A percentile compares a stretch with the other conserved stretches of the same genome.
phyloP scores from a whole-genome alignment of 2,329 filamentous ascomycete species.

The Didymosphaeria variabile region DNA sequence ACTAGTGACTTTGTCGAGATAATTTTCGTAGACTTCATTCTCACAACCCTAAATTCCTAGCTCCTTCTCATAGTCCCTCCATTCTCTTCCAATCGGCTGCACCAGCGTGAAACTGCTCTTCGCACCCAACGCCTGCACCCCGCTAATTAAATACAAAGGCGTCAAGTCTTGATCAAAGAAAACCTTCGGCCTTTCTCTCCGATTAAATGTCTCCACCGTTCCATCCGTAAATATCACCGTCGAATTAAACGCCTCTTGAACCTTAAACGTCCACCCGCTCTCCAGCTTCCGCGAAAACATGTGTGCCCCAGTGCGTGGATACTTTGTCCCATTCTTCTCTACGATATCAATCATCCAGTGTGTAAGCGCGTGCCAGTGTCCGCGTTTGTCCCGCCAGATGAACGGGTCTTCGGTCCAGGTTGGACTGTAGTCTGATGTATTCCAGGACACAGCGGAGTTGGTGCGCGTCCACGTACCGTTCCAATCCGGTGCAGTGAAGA shows the following conservation, averaged over 20 bases:
- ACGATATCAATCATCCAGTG: conserved; percentile 47
- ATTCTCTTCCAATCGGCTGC: conserved; percentile 47
- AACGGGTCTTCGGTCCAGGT: conserved; percentile 46
- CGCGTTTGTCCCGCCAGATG: conserved; percentile 49
- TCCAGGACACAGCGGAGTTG: conserved; percentile 27
- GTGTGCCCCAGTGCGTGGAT: conserved; percentile 47
- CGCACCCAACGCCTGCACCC: conserved; percentile 55
- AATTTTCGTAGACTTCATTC: background rate
- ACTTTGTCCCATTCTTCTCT: conserved; percentile 34
- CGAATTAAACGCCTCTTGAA: conserved; percentile 41
- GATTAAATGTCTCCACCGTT: conserved; percentile 48
- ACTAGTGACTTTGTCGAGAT: background rate
- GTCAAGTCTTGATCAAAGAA: conserved; percentile 59
- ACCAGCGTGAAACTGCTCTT: conserved; percentile 52
- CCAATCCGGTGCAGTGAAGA: conserved; percentile 44
- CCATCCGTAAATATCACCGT: conserved; percentile 53
- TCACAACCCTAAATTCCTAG: conserved; percentile 22
- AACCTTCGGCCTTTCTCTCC: conserved; percentile 60
- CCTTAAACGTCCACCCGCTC: conserved; percentile 46
- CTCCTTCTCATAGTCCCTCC: conserved; percentile 22
- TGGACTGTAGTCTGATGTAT: conserved; percentile 29
- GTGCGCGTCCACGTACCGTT: conserved; percentile 36
- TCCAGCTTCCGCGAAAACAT: conserved; percentile 39
- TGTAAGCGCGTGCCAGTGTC: conserved; percentile 46
- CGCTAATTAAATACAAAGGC: conserved; percentile 58